Conservation (phyloP, 495 filamentous ascomycete genomes). For the Daldinia bambusicola region DNA sequence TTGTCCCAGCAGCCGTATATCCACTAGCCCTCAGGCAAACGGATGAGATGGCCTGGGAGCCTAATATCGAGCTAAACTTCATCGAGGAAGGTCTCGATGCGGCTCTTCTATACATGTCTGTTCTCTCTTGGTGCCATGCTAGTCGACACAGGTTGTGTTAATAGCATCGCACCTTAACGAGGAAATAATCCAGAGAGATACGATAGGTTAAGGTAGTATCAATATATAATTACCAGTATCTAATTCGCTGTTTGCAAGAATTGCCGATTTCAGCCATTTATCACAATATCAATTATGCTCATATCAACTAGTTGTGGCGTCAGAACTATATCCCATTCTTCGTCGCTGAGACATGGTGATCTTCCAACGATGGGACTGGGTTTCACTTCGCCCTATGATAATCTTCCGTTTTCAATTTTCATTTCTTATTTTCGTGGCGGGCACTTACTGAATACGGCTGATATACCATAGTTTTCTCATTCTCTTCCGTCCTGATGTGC, state of each 20-base stretch:
- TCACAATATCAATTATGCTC: slow-evolving; percentile 10
- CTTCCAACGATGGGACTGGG: slow-evolving; percentile 25
- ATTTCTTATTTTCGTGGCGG: slow-evolving; percentile 40
- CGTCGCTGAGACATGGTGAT: slow-evolving; percentile 37
- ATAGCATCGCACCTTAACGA: neutral
- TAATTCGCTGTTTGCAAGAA: neutral
- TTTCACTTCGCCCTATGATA: slow-evolving; percentile 33
- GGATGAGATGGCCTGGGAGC: slow-evolving; percentile 11
- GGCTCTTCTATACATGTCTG: slow-evolving; percentile 23
- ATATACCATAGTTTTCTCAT: slow-evolving; percentile 26
- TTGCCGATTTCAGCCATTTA: slow-evolving; percentile 8
- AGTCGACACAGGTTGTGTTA: neutral
- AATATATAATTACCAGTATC: neutral
- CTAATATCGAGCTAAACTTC: slow-evolving; percentile 21
- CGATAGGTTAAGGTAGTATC: neutral
- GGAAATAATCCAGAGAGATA: neutral
- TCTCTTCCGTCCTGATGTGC: slow-evolving; percentile 40
- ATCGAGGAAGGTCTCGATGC: slow-evolving; percentile 32
- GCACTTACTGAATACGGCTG: slow-evolving; percentile 32
- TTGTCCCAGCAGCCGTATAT: neutral
- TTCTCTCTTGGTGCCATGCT: neutral
- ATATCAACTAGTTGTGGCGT: slow-evolving; percentile 19
- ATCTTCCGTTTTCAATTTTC: slow-evolving; percentile 35
- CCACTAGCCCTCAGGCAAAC: neutral
- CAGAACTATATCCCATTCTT: slow-evolving; percentile 17